Evolutionary conservation across 2,329 filamentous ascomycete genomes (phyloP).

Genomic region (Chrysosporium queenslandicum): DNA sequence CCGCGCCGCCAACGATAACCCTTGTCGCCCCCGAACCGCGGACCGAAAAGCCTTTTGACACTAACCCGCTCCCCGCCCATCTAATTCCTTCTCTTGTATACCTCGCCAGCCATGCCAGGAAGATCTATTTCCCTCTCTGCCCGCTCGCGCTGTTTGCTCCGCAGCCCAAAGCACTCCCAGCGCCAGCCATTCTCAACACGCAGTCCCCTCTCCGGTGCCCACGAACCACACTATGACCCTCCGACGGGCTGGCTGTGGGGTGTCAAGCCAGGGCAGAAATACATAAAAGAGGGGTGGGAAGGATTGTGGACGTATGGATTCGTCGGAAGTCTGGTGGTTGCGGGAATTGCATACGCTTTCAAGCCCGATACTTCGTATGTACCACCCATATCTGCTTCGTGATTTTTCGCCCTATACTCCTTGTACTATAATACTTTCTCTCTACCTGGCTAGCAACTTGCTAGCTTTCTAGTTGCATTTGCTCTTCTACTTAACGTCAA

Average conservation of each 20-base stretch:
- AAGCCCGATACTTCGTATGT: conserved; percentile 99
- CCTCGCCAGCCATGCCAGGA: conserved; percentile 26
- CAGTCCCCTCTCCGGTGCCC: conserved; percentile 35
- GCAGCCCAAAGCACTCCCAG: conserved; percentile 26
- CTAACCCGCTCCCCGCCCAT: conserved; percentile 4
- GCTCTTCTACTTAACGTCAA: too few species aligned
- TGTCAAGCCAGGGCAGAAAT: conserved; percentile 88
- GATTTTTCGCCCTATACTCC: too few species aligned
- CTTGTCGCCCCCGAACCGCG: background rate
- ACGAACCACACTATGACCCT: conserved; percentile 76
- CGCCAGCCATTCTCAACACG: conserved; percentile 32
- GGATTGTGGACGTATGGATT: conserved; percentile 74
- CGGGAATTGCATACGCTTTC: conserved; percentile 75
- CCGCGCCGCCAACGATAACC: background rate
- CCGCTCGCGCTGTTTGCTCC: conserved; percentile 33
- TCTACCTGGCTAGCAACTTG: background rate
- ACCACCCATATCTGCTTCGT: background rate
- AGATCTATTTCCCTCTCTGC: conserved; percentile 32
- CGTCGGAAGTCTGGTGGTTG: conserved; percentile 63
- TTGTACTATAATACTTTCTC: background rate
- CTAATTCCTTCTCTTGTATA: background rate
- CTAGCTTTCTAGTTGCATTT: background rate
- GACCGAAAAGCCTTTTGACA: conserved; percentile 6
- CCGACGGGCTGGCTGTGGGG: conserved; percentile 89
- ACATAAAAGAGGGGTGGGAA: conserved; percentile 96